Percentiles rank a stretch among this genome's conserved stretches.
Conservation (phyloP, 495 filamentous ascomycete species). For the Melanomma pulvis-pyrius region DNA sequence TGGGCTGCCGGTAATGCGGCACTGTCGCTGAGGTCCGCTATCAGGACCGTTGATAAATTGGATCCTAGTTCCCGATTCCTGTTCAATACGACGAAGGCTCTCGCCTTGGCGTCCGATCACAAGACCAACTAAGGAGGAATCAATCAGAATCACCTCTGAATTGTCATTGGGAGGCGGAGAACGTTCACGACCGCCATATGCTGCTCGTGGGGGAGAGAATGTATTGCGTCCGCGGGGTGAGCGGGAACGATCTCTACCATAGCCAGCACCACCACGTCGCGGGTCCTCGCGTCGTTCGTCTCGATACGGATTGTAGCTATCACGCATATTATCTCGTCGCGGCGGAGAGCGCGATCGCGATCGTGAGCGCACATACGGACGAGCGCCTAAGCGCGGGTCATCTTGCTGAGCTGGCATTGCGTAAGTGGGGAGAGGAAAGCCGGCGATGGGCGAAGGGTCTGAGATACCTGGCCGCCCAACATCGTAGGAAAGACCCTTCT, state of each 20-base stretch:
- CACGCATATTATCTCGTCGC: constrained; percentile 62
- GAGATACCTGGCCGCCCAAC: constrained; percentile 34
- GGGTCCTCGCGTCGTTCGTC: constrained; percentile 73
- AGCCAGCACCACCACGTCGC: constrained; percentile 44
- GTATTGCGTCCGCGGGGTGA: constrained; percentile 40
- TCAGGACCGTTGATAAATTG: constrained; percentile 79
- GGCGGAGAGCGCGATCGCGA: constrained; percentile 72
- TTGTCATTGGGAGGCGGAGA: constrained; percentile 63
- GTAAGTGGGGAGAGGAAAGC: neutral
- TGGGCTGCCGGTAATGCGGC: constrained; percentile 73
- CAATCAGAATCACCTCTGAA: constrained; percentile 72
- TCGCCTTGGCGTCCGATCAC: constrained; percentile 85
- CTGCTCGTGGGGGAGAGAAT: constrained; percentile 45
- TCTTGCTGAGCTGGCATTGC: constrained; percentile 36
- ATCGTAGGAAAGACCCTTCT: constrained; percentile 62
- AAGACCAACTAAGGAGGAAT: constrained; percentile 75
- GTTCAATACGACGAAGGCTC: constrained; percentile 76
- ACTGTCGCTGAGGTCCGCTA: constrained; percentile 66
- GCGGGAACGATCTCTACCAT: constrained; percentile 41
- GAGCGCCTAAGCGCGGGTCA: constrained; percentile 48
- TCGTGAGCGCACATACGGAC: constrained; percentile 61
- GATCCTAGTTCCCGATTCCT: constrained; percentile 72
- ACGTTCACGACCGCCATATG: constrained; percentile 55
- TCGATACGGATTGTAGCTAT: constrained; percentile 73
- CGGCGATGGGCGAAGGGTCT: neutral